Conservation (phyloP, 2,329 filamentous ascomycete species). For the Fusarium haematococcum region DNA sequence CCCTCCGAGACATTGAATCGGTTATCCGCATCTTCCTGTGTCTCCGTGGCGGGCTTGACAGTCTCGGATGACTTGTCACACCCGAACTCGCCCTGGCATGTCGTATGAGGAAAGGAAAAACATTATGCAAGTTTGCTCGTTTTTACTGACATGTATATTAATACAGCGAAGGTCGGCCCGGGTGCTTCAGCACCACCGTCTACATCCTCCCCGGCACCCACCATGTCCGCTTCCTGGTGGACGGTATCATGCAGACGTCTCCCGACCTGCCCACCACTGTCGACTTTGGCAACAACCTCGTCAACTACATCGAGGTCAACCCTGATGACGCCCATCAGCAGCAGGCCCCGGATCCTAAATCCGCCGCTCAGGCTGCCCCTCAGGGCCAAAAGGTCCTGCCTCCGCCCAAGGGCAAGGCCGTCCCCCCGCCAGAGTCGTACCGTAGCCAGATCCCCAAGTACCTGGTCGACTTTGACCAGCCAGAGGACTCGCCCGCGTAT, state of each 20-base stretch:
- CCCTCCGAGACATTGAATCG: slow-evolving; percentile 38
- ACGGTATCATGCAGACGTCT: slow-evolving; percentile 92
- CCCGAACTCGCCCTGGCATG: slow-evolving; percentile 10
- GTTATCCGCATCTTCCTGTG: slow-evolving; percentile 41
- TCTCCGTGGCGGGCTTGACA: slow-evolving; percentile 36
- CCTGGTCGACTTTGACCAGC: slow-evolving; percentile 85
- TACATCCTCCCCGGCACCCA: slow-evolving; percentile 93
- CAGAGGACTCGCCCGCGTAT: slow-evolving; percentile 81
- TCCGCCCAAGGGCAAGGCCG: slow-evolving; percentile 64
- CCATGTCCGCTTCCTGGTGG: slow-evolving; percentile 95
- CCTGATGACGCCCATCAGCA: slow-evolving; percentile 71
- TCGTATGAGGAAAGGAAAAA: not conserved
- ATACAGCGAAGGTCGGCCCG: slow-evolving; percentile 65
- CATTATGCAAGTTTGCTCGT: not conserved
- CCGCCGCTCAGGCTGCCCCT: slow-evolving; percentile 15
- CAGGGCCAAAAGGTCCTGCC: not conserved
- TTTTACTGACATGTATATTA: slow-evolving; percentile 29
- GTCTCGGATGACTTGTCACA: slow-evolving; percentile 39
- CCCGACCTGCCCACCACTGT: slow-evolving; percentile 91
- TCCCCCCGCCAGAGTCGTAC: slow-evolving; percentile 70
- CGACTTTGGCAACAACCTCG: slow-evolving; percentile 96
- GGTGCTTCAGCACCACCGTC: slow-evolving; percentile 80
- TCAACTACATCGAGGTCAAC: slow-evolving; percentile 97
- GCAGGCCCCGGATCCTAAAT: slow-evolving; percentile 43
- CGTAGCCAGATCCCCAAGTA: slow-evolving; percentile 83